Evolutionary conservation across 208 protist genomes (phyloP).

Genomic region (Leishmania tarentolae): DNA sequence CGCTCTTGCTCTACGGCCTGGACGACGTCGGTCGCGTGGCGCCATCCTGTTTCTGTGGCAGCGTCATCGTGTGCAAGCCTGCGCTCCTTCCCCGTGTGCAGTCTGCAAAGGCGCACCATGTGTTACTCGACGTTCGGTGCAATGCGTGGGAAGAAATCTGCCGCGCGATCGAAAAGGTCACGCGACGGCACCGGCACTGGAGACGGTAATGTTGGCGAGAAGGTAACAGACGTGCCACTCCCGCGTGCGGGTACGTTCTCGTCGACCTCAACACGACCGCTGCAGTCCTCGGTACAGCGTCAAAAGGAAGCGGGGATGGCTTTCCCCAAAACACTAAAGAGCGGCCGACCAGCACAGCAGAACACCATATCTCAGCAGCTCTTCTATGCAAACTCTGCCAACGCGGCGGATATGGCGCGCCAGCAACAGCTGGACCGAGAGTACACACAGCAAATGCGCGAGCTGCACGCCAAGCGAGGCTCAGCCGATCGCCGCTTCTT

Average conservation of each 20-base stretch:
- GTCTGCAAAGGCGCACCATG: constrained; percentile 24
- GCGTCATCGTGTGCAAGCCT: not conserved
- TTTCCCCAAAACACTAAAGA: constrained; percentile 81
- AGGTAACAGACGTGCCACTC: not conserved
- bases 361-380: constrained; percentile 65
- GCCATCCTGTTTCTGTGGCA: not conserved
- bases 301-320: constrained; percentile 49
- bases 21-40: not conserved
- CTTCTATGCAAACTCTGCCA: constrained; percentile 42
- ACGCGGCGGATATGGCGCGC: constrained; percentile 39
- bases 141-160: constrained; percentile 17
- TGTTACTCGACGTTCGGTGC: constrained; percentile 41
- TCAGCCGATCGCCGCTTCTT: constrained; percentile 72
- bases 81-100: not conserved
- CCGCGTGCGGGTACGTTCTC: not conserved
- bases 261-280: constrained; percentile 33
- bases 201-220: not conserved
- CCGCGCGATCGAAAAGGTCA: not conserved
- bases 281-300: constrained; percentile 49
- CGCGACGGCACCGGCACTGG: not conserved
- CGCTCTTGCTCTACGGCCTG: not conserved
- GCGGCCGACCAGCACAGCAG: constrained; percentile 71
- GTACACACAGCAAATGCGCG: constrained; percentile 49
- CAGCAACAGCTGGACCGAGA: constrained; percentile 52
- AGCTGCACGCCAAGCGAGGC: constrained; percentile 32